Conservation (phyloP, 148 eudicot species). For the Diospyros lotus region DNA sequence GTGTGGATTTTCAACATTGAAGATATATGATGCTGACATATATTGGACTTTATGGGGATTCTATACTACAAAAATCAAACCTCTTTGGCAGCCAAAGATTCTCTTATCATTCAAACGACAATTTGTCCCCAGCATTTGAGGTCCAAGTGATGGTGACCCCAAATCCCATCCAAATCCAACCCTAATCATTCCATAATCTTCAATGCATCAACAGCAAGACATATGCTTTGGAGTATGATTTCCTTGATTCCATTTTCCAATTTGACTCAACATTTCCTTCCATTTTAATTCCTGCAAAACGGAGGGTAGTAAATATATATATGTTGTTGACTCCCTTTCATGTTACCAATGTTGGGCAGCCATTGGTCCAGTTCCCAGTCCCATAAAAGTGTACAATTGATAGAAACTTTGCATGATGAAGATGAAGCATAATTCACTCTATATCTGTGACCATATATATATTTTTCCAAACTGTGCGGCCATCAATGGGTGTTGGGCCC, state of each 20-base stretch:
- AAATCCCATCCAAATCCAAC: conserved; percentile 27
- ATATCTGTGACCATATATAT: too few species aligned
- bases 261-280: conserved; percentile 6
- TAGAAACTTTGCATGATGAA: neutral
- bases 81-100: neutral
- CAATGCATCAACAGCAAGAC: conserved; percentile 10
- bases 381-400: too few species aligned
- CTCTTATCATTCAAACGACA: neutral
- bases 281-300: neutral
- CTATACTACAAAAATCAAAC: too few species aligned
- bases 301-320: neutral
- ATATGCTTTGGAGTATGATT: neutral
- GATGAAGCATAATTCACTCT: neutral
- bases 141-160: conserved; percentile 17
- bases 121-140: conserved; percentile 1
- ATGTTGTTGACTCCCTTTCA: neutral
- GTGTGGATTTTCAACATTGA: too few species aligned
- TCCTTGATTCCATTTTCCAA: neutral
- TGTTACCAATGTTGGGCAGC: neutral
- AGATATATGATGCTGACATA: too few species aligned
- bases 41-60: too few species aligned
- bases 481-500: neutral
- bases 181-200: conserved; percentile 19
- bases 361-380: neutral
- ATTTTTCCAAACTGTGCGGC: too few species aligned